A percentile compares a stretch with the other conserved stretches of the same genome.
Evolutionary conservation across 352 stramenopile genomes (phyloP).

Genomic region (Blastocystis sp.): DNA sequence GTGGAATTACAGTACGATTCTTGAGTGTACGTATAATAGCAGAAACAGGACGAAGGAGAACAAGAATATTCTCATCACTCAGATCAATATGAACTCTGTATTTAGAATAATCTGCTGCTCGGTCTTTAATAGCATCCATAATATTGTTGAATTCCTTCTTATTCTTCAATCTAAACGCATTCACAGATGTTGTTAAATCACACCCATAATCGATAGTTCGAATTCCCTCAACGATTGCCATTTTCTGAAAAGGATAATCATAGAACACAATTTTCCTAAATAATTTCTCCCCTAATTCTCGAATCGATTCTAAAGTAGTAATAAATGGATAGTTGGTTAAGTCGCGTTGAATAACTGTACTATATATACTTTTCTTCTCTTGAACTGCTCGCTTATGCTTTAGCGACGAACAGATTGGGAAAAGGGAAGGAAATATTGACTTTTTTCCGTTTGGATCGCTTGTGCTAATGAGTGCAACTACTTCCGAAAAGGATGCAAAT

Average conservation of each 20-base stretch:
- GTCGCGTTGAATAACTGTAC: not conserved
- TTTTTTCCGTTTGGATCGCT: not conserved
- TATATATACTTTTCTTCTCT: not conserved
- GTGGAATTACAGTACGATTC: not conserved
- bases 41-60: not conserved
- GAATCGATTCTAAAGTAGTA: not conserved
- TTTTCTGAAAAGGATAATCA: not conserved
- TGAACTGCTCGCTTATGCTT: not conserved
- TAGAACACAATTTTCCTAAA: not conserved
- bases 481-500: not conserved
- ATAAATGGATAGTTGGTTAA: not conserved
- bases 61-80: not conserved
- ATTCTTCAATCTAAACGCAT: not conserved
- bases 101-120: not conserved
- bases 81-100: not conserved
- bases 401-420: not conserved
- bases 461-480: not conserved
- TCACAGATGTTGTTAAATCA: not conserved
- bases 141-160: not conserved
- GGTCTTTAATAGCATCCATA: not conserved
- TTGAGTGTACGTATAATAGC: not conserved
- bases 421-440: not conserved
- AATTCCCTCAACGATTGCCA: not conserved
- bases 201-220: conserved; percentile 3
- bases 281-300: not conserved